Percentiles rank a stretch among this genome's conserved stretches.
phyloP scores from a whole-genome alignment of 495 filamentous ascomycete genomes.

The Parmelia sp. region DNA sequence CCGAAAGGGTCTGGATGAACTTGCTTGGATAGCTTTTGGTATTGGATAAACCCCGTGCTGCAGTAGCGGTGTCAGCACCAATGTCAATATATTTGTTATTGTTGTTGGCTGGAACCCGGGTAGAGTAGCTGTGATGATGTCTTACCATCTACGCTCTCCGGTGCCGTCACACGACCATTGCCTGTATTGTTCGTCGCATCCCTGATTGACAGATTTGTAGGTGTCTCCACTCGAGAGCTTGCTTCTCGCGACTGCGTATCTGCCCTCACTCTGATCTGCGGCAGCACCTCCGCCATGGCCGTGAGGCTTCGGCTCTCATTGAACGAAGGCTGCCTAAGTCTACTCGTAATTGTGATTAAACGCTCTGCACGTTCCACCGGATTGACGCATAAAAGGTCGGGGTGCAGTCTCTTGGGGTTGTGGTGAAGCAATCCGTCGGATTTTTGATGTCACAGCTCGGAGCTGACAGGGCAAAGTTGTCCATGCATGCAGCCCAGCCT shows the following conservation, averaged over 20 bases:
- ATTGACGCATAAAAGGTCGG: background rate
- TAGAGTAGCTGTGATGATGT: slow-evolving; percentile 4
- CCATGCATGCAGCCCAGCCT: background rate
- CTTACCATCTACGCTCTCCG: slow-evolving; percentile 17
- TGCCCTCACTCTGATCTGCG: slow-evolving; percentile 15
- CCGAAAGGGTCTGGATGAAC: slow-evolving; percentile 28
- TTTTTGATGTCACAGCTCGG: background rate
- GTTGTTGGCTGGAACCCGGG: slow-evolving; percentile 1
- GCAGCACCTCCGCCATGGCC: slow-evolving; percentile 17
- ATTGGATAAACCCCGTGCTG: slow-evolving; percentile 27
- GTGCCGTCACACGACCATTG: slow-evolving; percentile 2
- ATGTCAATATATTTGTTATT: background rate
- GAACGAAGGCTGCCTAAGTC: background rate
- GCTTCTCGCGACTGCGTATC: slow-evolving; percentile 55
- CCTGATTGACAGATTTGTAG: slow-evolving; percentile 75
- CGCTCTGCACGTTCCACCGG: background rate
- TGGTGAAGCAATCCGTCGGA: background rate
- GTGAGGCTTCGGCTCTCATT: background rate
- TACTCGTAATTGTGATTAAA: background rate
- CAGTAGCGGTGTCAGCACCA: slow-evolving; percentile 9
- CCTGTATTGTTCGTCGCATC: slow-evolving; percentile 26
- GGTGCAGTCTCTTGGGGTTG: background rate
- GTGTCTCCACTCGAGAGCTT: slow-evolving; percentile 58
- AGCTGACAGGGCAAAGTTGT: background rate
- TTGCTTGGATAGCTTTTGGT: slow-evolving; percentile 30